Percentiles rank a stretch among this genome's conserved stretches.
phyloP scores from a whole-genome alignment of 495 filamentous ascomycete genomes.

The Mytilinidion resinicola region DNA sequence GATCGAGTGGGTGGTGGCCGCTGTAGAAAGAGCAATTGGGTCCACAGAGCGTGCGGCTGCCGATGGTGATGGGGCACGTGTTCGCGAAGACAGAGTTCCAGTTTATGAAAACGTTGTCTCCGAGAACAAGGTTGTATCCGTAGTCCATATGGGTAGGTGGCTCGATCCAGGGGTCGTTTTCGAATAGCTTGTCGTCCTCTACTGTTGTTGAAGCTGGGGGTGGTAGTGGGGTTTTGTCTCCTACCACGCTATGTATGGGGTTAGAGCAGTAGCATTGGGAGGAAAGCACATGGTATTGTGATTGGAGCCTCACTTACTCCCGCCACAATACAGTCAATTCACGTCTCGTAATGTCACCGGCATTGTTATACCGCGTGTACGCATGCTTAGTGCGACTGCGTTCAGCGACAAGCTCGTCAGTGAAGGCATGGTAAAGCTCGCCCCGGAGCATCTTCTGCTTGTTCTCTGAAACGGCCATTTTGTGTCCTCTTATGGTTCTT shows the following conservation, averaged over 20 bases:
- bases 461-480: conserved; percentile 35
- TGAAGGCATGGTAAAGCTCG: conserved; percentile 47
- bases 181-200: conserved; percentile 56
- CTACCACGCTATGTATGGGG: conserved; percentile 44
- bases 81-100: conserved; percentile 71
- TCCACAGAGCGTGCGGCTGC: conserved; percentile 70
- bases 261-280: background rate
- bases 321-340: conserved; percentile 61
- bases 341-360: conserved; percentile 51
- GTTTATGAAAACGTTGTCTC: conserved; percentile 68
- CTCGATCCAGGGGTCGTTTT: conserved; percentile 62
- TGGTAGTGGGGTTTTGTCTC: conserved; percentile 57
- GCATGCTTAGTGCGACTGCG: conserved; percentile 55
- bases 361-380: conserved; percentile 56
- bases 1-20: conserved; percentile 72
- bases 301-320: conserved; percentile 49
- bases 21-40: conserved; percentile 70
- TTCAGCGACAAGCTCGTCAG: conserved; percentile 49
- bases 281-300: conserved; percentile 4
- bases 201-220: conserved; percentile 45
- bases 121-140: conserved; percentile 64
- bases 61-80: conserved; percentile 69
- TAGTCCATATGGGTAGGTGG: conserved; percentile 68
- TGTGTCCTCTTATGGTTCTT: background rate
- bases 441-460: conserved; percentile 34